A percentile compares a stretch with the other conserved stretches of the same genome.
These are phyloP conservation scores for Radiomyces spectabilis DNA, from an alignment of 192 early-diverging fungal genomes.

Conservation along the genomic window DNA sequence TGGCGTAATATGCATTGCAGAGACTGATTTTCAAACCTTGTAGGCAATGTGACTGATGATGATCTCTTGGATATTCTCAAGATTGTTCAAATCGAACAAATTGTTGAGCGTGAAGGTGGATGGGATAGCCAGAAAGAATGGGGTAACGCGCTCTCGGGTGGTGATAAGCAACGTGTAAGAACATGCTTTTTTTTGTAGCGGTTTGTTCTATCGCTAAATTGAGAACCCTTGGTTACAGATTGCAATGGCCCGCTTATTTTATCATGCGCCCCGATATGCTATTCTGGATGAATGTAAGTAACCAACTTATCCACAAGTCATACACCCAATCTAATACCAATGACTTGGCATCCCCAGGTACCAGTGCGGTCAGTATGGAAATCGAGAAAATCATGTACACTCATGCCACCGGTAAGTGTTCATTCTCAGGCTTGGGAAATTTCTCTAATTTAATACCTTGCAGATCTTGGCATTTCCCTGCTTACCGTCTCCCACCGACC, in stretches of 20 bases:
- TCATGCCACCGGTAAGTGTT: constrained; percentile 52
- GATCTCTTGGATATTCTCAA: constrained; percentile 75
- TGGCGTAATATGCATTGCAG: no score
- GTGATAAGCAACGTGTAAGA: constrained; percentile 83
- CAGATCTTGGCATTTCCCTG: constrained; percentile 38
- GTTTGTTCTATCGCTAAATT: not conserved
- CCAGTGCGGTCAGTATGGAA: constrained; percentile 83
- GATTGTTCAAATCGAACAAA: constrained; percentile 72
- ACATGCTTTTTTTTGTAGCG: not conserved
- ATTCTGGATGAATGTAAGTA: constrained; percentile 93
- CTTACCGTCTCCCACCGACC: constrained; percentile 95
- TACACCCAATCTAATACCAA: not conserved
- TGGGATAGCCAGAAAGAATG: constrained; percentile 84
- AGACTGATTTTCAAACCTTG: no score
- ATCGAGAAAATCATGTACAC: constrained; percentile 88
- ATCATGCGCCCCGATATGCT: constrained; percentile 91
- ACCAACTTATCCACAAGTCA: not conserved
- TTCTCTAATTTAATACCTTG: not conserved
- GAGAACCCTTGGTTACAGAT: constrained; percentile 49
- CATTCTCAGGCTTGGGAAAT: not conserved
- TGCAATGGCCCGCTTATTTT: constrained; percentile 94
- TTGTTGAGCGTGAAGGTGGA: constrained; percentile 85
- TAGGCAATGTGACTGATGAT: constrained; percentile 68
- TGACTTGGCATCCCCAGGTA: constrained; percentile 9
- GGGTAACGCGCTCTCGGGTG: constrained; percentile 93